Base-by-base conservation (phyloP, 345 rosid species). In the Abelmoschus esculentus region DNA sequence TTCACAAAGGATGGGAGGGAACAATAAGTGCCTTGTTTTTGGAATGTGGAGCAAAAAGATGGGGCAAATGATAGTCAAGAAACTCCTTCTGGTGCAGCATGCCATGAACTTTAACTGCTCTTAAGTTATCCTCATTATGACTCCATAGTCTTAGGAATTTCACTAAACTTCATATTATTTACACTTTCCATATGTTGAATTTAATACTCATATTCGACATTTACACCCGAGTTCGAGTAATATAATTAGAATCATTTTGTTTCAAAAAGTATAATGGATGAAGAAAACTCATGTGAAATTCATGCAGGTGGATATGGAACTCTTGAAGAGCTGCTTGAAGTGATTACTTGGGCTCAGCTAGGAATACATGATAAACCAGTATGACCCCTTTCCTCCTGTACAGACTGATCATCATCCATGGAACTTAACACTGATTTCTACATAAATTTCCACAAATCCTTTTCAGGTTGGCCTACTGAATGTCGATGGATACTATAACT, bases 331-430 rank as follows among this genome's bases (percentile, higher is more conserved):
- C 83, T 95, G 76, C 96, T 95, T 70, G 99, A 95, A 75, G 97
- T 91, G 53, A 95, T 95, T 69, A 84, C 99, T 67, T 95, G 99
- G 99, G 99, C 99, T 68, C 97, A 95, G 75, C 96, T 95, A 26
- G 99, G 99, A 63, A 95, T 95, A 75, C 99, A 95, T 76, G 96
- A 95, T 26, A 95, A 95, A 76, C 97, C 97, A 67, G 99, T 95
- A 81, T 52, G 47, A n/a, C 13, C 46, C 5, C 7, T 36, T 60
- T 42, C 7, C 7, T 8, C 28, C 32, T 14, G 3, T 55, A 17
- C 15, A 7, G 34, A 32, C 46, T 65, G 49, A 42, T 67, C 17
- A n/a, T 50, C 55, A 50, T 50, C 62, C 12, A 9, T 52, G 40
- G n/a, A 55, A 67, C 56, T 49, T 74, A 72, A 74, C 22, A 58